These are phyloP conservation scores for Candida tammaniensis DNA, from an alignment of 805 yeast species.

Conservation along the genomic window DNA sequence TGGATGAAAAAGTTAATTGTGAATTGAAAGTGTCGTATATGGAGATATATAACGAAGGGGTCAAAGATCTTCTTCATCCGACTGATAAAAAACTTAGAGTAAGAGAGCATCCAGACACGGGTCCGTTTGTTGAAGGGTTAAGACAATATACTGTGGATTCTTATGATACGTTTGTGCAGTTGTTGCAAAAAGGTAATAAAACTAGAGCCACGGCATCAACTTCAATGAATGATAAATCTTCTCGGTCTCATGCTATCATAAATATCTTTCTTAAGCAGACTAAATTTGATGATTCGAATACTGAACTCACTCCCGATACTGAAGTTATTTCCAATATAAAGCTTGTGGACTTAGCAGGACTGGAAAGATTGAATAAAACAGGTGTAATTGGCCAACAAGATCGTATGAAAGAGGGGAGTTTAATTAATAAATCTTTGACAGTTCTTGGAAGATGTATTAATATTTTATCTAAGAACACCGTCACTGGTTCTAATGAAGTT, in stretches of 20 bases:
- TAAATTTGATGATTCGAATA: conserved; percentile 21
- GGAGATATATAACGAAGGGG: conserved; percentile 78
- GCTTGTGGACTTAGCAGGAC: conserved; percentile 80
- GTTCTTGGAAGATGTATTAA: conserved; percentile 71
- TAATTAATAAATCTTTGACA: conserved; percentile 74
- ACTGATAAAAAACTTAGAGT: conserved; percentile 40
- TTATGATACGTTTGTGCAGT: conserved; percentile 47
- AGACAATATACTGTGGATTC: conserved; percentile 48
- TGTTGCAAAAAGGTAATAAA: conserved; percentile 50
- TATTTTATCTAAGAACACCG: conserved; percentile 42
- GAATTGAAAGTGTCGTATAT: conserved; percentile 54
- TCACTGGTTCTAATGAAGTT: conserved; percentile 13
- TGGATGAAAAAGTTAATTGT: conserved; percentile 36
- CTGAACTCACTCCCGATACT: conserved; percentile 34
- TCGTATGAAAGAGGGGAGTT: conserved; percentile 70
- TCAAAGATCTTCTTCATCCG: conserved; percentile 49
- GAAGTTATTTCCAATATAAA: conserved; percentile 59
- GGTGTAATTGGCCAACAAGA: conserved; percentile 54
- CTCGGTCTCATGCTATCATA: conserved; percentile 80
- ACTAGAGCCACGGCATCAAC: conserved; percentile 71
- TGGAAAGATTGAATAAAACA: conserved; percentile 65
- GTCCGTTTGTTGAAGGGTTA: conserved; percentile 72
- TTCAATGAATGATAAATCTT: conserved; percentile 66
- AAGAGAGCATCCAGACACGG: conserved; percentile 62
- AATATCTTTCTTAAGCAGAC: conserved; percentile 62